Conservation (phyloP, 2,329 filamentous ascomycete genomes). For the Talaromyces islandicus region DNA sequence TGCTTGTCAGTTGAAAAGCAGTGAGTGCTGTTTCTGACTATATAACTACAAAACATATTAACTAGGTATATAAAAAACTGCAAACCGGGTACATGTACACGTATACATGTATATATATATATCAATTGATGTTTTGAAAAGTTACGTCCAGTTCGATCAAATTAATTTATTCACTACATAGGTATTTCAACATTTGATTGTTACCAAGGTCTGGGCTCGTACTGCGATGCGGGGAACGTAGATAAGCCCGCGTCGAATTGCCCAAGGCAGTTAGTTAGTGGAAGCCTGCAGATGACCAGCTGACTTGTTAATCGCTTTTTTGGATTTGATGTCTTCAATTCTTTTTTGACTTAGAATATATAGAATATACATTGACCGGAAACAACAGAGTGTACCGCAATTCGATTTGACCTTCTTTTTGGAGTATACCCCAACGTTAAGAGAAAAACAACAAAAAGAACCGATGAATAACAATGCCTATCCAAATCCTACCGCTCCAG, state of each 20-base stretch:
- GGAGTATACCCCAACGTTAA: not conserved
- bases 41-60: not conserved
- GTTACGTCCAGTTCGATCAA: not conserved
- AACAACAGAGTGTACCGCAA: not conserved
- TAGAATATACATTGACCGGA: not conserved
- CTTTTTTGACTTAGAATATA: no score
- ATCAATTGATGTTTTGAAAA: not conserved
- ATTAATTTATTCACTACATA: not conserved
- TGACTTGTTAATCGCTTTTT: not conserved
- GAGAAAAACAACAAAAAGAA: not conserved
- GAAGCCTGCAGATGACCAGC: not conserved
- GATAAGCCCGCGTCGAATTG: not conserved
- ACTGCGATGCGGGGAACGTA: not conserved
- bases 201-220: not conserved
- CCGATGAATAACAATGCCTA: constrained; percentile 16
- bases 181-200: no score
- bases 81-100: not conserved
- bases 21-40: not conserved
- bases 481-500: constrained; percentile 52
- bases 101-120: not conserved
- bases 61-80: not conserved
- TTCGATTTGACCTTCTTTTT: no score
- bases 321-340: not conserved
- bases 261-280: not conserved
- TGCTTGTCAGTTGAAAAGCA: not conserved